Base-by-base conservation (phyloP, 2,329 filamentous ascomycete genomes). In the Zymoseptoria passerinii region DNA sequence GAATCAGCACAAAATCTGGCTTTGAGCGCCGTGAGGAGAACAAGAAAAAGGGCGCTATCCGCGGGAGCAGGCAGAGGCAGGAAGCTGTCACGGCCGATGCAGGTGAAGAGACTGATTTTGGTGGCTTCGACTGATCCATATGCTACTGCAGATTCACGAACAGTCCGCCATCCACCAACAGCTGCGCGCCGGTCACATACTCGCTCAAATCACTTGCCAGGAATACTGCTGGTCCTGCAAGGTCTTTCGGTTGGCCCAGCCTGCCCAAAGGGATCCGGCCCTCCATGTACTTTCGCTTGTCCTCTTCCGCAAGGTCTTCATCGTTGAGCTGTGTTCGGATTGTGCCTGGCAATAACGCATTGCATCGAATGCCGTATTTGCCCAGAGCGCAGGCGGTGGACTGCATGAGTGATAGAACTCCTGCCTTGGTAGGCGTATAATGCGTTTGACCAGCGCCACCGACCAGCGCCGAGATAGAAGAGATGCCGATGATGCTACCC, bases 381-480 rank as follows among this genome's bases (percentile, higher is more conserved):
- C 90, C 90, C 50, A 95, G 74, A 8, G 90, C 89, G 35, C 89
- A 87, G 0, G 90, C 90, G 44, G 84, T 85, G 63, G 86, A 90
- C 76, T 95, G 90, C 83, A 95, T 94, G 50, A 95, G 78, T 52
- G 84, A 88, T 44, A 89, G 71, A 2, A 95, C 81, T 2, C 89
- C 90, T 0, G 90, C 90, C 74, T 95, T 95, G 16, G 90, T 95
- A 8, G 90, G 89, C 16, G 90, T 95, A 74, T 95, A 95, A 71
- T 95, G 90, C 27, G 84, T 86, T 76, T 95, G 90, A 52, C 81
- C 78, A 0, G 86, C 88, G 50, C 90, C 90, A 44, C 90, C 90
- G 0, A 91, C 87, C 10, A 91, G 81, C 0, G 88, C 88, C 18
- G 81, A 85, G 68, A 91, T 89, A 64, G 84, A 88, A 7, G 83